Evolutionary conservation across 2,329 filamentous ascomycete genomes (phyloP).

Genomic region (Ceratocystis cacaofunesta): DNA sequence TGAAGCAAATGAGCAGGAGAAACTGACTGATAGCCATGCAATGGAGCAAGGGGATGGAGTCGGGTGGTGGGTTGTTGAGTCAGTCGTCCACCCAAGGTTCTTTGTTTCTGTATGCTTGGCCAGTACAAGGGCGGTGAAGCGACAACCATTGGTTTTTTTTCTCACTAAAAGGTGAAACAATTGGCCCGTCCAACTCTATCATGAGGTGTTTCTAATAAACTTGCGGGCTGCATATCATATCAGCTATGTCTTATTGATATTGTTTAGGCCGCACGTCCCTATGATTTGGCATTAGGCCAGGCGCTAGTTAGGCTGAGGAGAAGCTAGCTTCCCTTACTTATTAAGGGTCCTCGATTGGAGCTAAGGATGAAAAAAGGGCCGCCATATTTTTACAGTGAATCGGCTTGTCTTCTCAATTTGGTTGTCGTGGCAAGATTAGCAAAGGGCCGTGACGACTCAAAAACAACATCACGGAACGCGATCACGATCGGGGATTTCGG

Average conservation of each 20-base stretch:
- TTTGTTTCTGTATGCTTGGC: neutral
- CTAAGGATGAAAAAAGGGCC: neutral
- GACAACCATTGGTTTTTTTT: neutral
- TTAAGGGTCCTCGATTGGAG: neutral
- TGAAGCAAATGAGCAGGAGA: neutral
- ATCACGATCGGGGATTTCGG: neutral
- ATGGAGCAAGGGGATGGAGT: neutral
- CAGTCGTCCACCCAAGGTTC: no score
- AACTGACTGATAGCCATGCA: neutral
- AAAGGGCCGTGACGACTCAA: neutral
- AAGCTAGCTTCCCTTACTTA: no score
- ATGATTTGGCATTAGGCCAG: no score
- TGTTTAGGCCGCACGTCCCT: neutral
- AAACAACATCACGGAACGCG: neutral
- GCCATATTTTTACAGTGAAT: neutral
- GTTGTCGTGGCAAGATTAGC: neutral
- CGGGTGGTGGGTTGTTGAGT: neutral
- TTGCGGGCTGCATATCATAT: neutral
- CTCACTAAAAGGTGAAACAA: neutral
- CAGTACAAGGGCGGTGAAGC: neutral
- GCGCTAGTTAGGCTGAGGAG: no score
- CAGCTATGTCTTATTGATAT: neutral
- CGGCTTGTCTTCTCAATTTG: neutral
- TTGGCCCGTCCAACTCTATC: neutral
- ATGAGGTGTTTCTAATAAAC: neutral